phyloP scores from a whole-genome alignment of 2,329 filamentous ascomycete genomes.

The Clarireedia homoeocarpa region DNA sequence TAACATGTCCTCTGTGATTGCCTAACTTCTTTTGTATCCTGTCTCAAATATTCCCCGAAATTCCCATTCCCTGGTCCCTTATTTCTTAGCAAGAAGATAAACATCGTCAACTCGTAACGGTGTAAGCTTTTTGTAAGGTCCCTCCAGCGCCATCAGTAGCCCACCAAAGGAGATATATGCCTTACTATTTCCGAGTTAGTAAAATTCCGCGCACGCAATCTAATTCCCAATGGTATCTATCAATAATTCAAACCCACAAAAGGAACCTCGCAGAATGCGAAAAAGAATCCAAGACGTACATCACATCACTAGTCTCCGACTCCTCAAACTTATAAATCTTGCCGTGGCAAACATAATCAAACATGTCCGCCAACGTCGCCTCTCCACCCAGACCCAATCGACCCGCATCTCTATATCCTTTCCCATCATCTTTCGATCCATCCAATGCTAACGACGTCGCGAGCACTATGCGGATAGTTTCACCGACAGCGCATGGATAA shows the following conservation, averaged over 20 bases:
- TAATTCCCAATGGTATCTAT: neutral
- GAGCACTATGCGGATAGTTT: slow-evolving; percentile 72
- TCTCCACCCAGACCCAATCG: slow-evolving; percentile 45
- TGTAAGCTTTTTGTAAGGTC: slow-evolving; percentile 92
- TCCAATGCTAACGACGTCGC: slow-evolving; percentile 83
- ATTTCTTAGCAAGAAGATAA: slow-evolving; percentile 93
- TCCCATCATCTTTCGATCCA: slow-evolving; percentile 68
- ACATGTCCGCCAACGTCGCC: slow-evolving; percentile 65
- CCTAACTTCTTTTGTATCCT: too few species aligned
- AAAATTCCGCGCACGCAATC: neutral
- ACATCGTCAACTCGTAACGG: slow-evolving; percentile 87
- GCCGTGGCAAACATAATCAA: slow-evolving; percentile 81
- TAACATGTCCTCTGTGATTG: too few species aligned
- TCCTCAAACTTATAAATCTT: slow-evolving; percentile 89
- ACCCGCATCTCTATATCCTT: slow-evolving; percentile 73
- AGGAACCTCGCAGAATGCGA: neutral
- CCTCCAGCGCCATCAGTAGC: slow-evolving; percentile 80
- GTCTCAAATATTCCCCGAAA: too few species aligned
- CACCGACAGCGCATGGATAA: slow-evolving; percentile 67
- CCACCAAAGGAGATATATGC: slow-evolving; percentile 93
- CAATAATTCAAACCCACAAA: too few species aligned
- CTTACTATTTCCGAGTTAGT: slow-evolving; percentile 51
- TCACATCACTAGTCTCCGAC: slow-evolving; percentile 67
- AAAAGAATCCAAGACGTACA: slow-evolving; percentile 52
- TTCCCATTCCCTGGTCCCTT: slow-evolving; percentile 13